Percentiles rank a stretch among this genome's conserved stretches.
These are phyloP conservation scores for Trichophyton rubrum DNA, from an alignment of 2,329 filamentous ascomycete genomes.

Conservation along the genomic window DNA sequence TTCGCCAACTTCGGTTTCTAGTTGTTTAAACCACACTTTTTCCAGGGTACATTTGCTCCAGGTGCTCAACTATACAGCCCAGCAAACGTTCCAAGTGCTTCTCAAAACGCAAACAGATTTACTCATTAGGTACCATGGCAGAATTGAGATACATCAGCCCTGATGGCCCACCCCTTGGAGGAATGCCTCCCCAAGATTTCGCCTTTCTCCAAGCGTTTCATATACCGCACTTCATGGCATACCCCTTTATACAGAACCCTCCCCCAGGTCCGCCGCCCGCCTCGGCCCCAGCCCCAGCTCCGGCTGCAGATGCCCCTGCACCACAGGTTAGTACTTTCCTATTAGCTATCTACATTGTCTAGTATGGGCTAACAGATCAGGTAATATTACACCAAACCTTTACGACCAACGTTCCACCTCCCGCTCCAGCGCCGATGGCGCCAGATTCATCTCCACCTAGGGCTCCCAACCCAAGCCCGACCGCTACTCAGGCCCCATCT, in stretches of 20 bases:
- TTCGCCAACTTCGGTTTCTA: neutral
- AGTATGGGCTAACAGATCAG: neutral
- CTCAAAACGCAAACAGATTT: neutral
- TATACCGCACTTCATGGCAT: neutral
- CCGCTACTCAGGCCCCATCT: constrained; percentile 11
- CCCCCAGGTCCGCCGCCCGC: neutral
- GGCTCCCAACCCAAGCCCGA: constrained; percentile 9
- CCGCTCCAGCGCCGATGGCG: constrained; percentile 11
- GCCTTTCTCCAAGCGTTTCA: neutral
- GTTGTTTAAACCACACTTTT: neutral
- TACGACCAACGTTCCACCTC: neutral
- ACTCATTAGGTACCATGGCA: constrained; percentile 5
- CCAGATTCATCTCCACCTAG: constrained; percentile 7
- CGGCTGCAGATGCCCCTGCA: neutral
- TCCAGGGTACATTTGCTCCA: neutral
- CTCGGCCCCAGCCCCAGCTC: neutral
- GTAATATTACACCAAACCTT: neutral
- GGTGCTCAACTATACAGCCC: neutral
- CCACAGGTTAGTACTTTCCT: neutral
- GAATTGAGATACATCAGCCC: constrained; percentile 19
- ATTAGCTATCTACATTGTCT: neutral
- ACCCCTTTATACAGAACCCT: neutral
- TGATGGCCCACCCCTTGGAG: constrained; percentile 23
- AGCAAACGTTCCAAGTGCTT: neutral
- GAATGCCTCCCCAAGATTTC: constrained; percentile 17